Evolutionary conservation across 2,329 filamentous ascomycete species (phyloP).

Genomic region (Pseudonectria foliicola): DNA sequence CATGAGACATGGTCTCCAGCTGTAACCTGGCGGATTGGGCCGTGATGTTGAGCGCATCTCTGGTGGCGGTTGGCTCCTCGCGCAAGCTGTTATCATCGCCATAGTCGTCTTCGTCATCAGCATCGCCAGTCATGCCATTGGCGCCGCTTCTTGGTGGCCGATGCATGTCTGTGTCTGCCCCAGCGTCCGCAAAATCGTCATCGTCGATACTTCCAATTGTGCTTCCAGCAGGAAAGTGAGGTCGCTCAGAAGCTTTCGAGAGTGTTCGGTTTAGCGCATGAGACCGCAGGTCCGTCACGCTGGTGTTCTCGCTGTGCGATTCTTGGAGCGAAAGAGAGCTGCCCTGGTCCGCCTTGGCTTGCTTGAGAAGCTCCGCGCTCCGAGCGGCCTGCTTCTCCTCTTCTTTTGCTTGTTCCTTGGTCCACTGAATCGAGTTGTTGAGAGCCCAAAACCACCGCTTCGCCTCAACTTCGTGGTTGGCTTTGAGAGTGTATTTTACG

Average conservation of each 20-base stretch:
- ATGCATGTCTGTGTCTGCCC: conserved; percentile 36
- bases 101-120: conserved; percentile 71
- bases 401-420: conserved; percentile 92
- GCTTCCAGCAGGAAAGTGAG: conserved; percentile 33
- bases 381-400: conserved; percentile 71
- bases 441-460: conserved; percentile 99
- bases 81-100: conserved; percentile 67
- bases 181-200: conserved; percentile 44
- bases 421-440: conserved; percentile 98
- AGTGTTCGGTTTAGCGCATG: conserved; percentile 31
- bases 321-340: conserved; percentile 40
- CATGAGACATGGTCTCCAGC: conserved; percentile 79
- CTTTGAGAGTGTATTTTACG: conserved; percentile 96
- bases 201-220: conserved; percentile 44
- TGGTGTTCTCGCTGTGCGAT: conserved; percentile 45
- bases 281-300: conserved; percentile 38
- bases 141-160: conserved; percentile 29
- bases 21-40: conserved; percentile 92
- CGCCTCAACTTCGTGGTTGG: conserved; percentile 95
- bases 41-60: conserved; percentile 94
- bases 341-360: conserved; percentile 71
- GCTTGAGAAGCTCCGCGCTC: conserved; percentile 66
- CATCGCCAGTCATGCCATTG: conserved; percentile 31
- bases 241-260: conserved; percentile 24
- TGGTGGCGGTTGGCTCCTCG: conserved; percentile 66